Evolutionary conservation across 2,329 filamentous ascomycete genomes (phyloP), one percentile per base, ranked within the genome.

Genomic region (Dactylellina leptospora): DNA sequence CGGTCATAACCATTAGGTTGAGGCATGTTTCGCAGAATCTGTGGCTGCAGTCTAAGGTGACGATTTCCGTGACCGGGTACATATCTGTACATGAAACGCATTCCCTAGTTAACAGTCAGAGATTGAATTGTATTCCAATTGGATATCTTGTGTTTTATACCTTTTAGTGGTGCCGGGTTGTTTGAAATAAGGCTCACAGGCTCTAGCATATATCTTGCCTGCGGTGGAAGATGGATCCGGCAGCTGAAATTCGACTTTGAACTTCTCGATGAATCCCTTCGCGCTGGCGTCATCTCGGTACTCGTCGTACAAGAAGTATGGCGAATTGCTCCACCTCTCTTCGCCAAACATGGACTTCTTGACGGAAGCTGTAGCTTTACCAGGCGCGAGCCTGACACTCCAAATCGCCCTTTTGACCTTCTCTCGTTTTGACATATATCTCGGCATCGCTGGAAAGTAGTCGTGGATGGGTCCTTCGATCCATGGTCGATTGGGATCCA

Each of bases 41-140:
- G 40, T 73, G 68, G 27, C 55, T 11, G 54, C 68, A 73, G 13
- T 63, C 58, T 1, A 71, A 25, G 2, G 53, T 59, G 22, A 73
- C 33, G 10, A 66, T 58, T 20, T 73, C 53, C 3, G 47, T 64
- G 3, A 64, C 60, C 2, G 50, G 44, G 45, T 60, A 66, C 68
- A 66, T 61, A 16, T 73, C 68, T n/a, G 58, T 66, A 30, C 68
- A 73, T 28, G 68, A 58, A 28, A 66, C 23, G 22, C 68, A 73
- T n/a, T 73, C 68, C 23, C 68, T 73, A 45, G 9, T 27, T 36
- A 9, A 2, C 20, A 22, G 50, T 3, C 1, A 27, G 23, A 20
- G 40, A 58, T 54, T 58, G 44, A 23, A 45, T 45, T 20, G 36
- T 4, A 16, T 23, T 20, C 10, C 16, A 18, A 20, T 13, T 28